Evolutionary conservation across 208 protist species (phyloP).

Genomic region (Balamuthia mandrillaris): DNA sequence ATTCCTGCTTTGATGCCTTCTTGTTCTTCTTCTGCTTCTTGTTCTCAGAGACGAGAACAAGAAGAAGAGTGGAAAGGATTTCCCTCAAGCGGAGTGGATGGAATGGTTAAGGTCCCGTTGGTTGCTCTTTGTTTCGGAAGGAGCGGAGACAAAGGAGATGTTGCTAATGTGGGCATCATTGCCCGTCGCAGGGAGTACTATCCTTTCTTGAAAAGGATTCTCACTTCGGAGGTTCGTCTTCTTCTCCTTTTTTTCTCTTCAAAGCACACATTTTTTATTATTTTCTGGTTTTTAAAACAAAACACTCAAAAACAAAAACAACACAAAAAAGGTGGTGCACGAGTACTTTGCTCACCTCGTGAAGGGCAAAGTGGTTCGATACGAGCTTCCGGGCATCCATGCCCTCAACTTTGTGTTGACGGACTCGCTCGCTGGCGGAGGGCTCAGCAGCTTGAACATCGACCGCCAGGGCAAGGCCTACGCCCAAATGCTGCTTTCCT

Average conservation of each 20-base stretch:
- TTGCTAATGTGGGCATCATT: conserved; percentile 17
- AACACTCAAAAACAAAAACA: too few relatives aligned
- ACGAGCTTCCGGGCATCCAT: not conserved
- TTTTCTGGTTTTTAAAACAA: not conserved
- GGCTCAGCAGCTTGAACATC: not conserved
- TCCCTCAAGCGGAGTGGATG: not conserved
- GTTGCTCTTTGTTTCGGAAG: not conserved
- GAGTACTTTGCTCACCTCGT: conserved; percentile 11
- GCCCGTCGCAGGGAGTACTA: not conserved
- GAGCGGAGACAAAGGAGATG: conserved; percentile 29
- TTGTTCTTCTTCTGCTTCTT: too few relatives aligned
- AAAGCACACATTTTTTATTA: not conserved
- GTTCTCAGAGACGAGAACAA: not conserved
- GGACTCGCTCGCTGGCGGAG: conserved; percentile 3
- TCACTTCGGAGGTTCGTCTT: not conserved
- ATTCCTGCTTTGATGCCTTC: too few relatives aligned
- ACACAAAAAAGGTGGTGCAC: not conserved
- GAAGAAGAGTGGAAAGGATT: not conserved
- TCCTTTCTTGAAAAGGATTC: not conserved
- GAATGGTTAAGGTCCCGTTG: conserved; percentile 5
- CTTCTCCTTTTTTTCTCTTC: too few relatives aligned
- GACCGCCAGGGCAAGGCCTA: conserved; percentile 30
- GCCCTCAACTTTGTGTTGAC: conserved; percentile 32
- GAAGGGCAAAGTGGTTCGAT: not conserved
- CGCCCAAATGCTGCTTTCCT: conserved; percentile 27